These are phyloP conservation scores for Spinacia oleracea DNA, from an alignment of 179 eudicot species.

Conservation along the genomic window DNA sequence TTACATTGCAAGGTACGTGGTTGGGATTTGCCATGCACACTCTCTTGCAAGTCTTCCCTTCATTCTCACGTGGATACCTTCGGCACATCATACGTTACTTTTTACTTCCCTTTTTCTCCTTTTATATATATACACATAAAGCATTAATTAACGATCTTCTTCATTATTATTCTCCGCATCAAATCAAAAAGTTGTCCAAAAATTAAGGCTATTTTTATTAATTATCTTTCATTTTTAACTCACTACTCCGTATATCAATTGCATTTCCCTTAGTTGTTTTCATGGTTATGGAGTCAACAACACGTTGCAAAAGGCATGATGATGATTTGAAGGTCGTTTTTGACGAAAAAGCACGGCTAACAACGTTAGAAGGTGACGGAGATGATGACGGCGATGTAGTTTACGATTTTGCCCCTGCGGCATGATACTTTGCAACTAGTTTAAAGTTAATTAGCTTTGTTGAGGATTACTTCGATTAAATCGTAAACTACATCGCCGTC, in stretches of 20 bases:
- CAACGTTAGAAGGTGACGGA: not conserved
- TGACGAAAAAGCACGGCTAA: not conserved
- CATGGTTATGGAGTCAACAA: not conserved
- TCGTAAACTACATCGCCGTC: too few species aligned
- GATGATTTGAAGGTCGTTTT: not conserved
- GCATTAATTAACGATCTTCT: not conserved
- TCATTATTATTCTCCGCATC: not conserved
- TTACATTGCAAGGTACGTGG: not conserved
- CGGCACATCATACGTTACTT: not conserved
- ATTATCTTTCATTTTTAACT: too few species aligned
- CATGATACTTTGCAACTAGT: not conserved
- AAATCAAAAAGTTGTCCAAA: not conserved
- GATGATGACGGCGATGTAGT: not conserved
- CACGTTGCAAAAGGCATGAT: not conserved
- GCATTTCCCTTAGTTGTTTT: not conserved
- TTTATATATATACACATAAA: not conserved
- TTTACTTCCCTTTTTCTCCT: not conserved
- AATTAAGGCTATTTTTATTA: not conserved
- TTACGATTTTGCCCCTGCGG: not conserved
- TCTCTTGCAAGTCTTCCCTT: not conserved
- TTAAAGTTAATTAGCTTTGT: not conserved
- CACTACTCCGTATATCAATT: too few species aligned
- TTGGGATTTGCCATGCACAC: conserved; percentile 15
- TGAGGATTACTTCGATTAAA: too few species aligned
- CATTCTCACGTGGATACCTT: conserved; percentile 9